Evolutionary conservation across 441 rosid genomes (phyloP).

Genomic region (Erysimum cheiri): DNA sequence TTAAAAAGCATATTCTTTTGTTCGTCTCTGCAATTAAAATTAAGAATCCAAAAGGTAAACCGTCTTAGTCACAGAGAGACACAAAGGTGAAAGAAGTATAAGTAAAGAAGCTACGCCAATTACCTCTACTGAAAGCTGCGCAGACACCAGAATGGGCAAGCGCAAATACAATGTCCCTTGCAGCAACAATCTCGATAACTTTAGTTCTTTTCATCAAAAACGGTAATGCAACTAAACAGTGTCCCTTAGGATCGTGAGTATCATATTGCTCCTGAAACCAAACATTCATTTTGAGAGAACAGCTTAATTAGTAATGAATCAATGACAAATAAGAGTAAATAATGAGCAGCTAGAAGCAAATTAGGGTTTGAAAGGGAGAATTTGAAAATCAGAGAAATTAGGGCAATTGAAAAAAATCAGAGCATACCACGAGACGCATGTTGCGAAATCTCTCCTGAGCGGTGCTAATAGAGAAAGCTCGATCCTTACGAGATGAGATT

Average conservation of each 20-base stretch:
- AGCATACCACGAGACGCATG: slow-evolving; percentile 54
- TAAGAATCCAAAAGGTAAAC: not conserved
- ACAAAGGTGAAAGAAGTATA: not conserved
- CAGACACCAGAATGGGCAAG: slow-evolving; percentile 97
- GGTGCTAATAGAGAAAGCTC: slow-evolving; percentile 60
- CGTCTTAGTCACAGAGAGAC: not conserved
- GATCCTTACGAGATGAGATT: slow-evolving; percentile 64
- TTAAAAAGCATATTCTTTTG: slow-evolving; percentile 74
- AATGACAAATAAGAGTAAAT: not conserved
- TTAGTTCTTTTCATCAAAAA: slow-evolving; percentile 91
- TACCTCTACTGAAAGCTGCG: slow-evolving; percentile 95
- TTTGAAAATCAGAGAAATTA: not conserved
- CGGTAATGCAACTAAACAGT: slow-evolving; percentile 70
- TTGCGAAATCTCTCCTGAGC: slow-evolving; percentile 69
- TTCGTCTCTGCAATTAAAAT: slow-evolving; percentile 61
- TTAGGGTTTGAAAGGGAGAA: slow-evolving; percentile 29
- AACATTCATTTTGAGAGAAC: not conserved
- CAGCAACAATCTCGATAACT: slow-evolving; percentile 95
- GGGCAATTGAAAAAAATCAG: slow-evolving; percentile 4
- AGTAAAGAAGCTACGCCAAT: not conserved
- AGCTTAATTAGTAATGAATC: not conserved
- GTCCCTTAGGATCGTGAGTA: slow-evolving; percentile 94
- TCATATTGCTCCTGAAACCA: slow-evolving; percentile 79
- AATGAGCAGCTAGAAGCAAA: not conserved
- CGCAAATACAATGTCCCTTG: slow-evolving; percentile 93